phyloP scores from a whole-genome alignment of 169 alveolate genomes.

The Plasmodium ovale region DNA sequence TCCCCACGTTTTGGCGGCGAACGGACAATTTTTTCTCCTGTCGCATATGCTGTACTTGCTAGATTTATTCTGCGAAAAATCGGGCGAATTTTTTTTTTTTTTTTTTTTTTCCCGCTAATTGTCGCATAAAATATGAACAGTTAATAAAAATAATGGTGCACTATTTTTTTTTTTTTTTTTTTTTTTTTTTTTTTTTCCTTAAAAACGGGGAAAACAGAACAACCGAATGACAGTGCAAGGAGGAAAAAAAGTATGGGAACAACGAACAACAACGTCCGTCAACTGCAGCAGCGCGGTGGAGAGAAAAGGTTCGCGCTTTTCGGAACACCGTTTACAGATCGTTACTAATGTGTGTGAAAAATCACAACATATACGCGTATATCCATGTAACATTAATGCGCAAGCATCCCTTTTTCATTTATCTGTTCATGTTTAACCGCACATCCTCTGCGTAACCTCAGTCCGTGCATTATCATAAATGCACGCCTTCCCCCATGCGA shows the following conservation, averaged over 20 bases:
- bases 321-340: neutral
- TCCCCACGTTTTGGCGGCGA: no score
- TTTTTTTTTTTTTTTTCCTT: neutral
- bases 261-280: neutral
- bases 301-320: neutral
- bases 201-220: no score
- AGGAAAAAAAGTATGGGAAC: neutral
- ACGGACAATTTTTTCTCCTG: no score
- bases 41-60: no score
- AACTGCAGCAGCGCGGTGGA: neutral
- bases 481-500: no score
- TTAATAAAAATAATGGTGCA: neutral
- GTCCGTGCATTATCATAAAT: no score
- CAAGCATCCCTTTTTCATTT: no score
- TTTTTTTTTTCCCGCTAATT: neutral
- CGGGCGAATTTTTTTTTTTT: slow-evolving; percentile 13
- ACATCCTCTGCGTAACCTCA: no score
- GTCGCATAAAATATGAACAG: slow-evolving; percentile 1
- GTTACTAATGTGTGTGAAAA: no score
- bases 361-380: no score
- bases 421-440: no score
- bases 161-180: neutral
- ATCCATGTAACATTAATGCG: no score
- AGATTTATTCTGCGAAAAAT: neutral
- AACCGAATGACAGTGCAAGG: neutral